Base-by-base conservation (phyloP, 192 early-diverging fungal genomes). In the Backusella parvicylindrica region DNA sequence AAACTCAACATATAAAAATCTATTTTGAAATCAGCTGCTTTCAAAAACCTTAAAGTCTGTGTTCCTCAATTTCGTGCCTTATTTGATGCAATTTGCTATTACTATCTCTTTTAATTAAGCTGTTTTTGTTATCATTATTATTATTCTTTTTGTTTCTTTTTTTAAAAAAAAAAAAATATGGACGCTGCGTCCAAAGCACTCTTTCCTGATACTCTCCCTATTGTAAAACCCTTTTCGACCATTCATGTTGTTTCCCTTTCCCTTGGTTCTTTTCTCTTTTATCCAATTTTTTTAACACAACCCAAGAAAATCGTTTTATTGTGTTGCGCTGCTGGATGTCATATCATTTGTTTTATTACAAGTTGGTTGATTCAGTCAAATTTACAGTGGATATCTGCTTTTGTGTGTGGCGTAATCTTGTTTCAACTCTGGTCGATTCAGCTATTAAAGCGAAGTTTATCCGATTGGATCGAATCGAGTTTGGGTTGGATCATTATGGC, bases 191-290 rank as follows among this genome's bases (percentile, higher is more conserved):
- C 71, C 65, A 32, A 36, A 49, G 26, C 31, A 16, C 66, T 68
- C 21, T 75, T 75, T 35, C 50, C 75, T 3, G 66, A 23, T 16
- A 37, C 35, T 36, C 6, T 33, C 0, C 83, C 81, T 21, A n/a
- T 82, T 64, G 40, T 63, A 16, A 73, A 84, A 28, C 80, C 83
- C 5, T 40, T 82, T 30, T 79, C 82, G 35, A 77, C 82, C 56
- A 81, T 82, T 64, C 81, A 84, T 75, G 70, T 79, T 35, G 72
- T 76, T 12, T 79, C 73, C 60, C 80, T 84, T 75, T 23, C 74
- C 47, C 72, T 73, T 6, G 80, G 79, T 64, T 82, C 75, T 33
- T 71, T 70, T 30, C 35, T 78, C 36, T 76, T 78, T 33, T 75
- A 79, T 69, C 83, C 78, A 13, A 6, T 82, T 26, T 81, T 74